phyloP scores from a whole-genome alignment of 495 filamentous ascomycete species.

The Staphylotrichum tortipilum region DNA sequence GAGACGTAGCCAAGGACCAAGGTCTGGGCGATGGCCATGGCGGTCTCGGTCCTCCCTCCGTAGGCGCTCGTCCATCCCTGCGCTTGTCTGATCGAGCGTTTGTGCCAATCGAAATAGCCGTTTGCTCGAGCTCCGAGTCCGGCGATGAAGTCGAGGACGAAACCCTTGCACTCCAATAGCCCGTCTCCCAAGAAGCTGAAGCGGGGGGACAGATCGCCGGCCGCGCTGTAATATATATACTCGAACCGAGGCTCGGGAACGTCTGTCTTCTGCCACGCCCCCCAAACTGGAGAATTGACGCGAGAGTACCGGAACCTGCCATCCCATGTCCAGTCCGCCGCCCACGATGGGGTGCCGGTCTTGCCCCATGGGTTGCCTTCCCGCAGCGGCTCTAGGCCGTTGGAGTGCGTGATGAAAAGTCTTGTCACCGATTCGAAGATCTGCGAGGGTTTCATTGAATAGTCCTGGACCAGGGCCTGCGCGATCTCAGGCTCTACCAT shows the following conservation, averaged over 20 bases:
- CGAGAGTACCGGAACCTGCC: neutral
- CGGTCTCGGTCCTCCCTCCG: neutral
- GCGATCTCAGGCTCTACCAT: no score
- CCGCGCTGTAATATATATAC: neutral
- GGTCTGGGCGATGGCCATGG: neutral
- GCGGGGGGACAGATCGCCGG: neutral
- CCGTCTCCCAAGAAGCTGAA: neutral
- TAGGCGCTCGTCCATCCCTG: neutral
- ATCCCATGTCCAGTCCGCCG: neutral
- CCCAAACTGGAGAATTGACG: neutral
- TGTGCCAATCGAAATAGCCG: neutral
- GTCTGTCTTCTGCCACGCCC: neutral
- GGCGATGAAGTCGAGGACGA: neutral
- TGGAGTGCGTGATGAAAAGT: no score
- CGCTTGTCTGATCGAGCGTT: neutral
- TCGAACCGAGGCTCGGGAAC: neutral
- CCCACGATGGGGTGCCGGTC: neutral
- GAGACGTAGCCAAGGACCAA: neutral
- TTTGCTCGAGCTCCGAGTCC: neutral
- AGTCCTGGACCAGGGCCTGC: no score
- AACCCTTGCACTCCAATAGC: neutral
- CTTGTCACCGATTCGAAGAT: no score
- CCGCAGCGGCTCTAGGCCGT: neutral
- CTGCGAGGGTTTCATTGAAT: no score
- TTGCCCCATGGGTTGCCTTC: neutral